These are phyloP conservation scores for Hibiscus mutabilis DNA, from an alignment of 345 rosid species.

Conservation along the genomic window DNA sequence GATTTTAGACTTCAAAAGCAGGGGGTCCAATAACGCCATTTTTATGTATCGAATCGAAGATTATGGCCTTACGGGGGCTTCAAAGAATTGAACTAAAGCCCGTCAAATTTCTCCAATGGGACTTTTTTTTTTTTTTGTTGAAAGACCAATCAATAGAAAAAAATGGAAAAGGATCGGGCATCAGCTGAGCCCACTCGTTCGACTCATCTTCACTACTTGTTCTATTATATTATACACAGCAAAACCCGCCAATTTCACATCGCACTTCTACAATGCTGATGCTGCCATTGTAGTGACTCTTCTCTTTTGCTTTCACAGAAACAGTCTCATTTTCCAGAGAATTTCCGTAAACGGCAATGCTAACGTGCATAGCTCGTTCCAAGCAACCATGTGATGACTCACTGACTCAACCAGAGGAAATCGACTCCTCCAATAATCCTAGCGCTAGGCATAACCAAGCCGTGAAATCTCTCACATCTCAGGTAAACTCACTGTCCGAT, in stretches of 20 bases:
- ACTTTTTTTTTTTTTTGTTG: too few relatives aligned
- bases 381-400: conserved; percentile 75
- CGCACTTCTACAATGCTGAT: not conserved
- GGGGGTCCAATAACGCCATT: too few relatives aligned
- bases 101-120: not conserved
- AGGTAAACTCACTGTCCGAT: conserved; percentile 32
- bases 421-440: conserved; percentile 28
- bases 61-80: too few relatives aligned
- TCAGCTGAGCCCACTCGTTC: too few relatives aligned
- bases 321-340: not conserved
- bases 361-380: conserved; percentile 91
- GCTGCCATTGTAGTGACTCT: conserved; percentile 18
- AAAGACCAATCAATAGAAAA: too few relatives aligned
- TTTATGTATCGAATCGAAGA: too few relatives aligned
- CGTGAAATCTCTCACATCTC: conserved; percentile 74
- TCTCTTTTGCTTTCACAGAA: not conserved
- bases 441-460: conserved; percentile 31
- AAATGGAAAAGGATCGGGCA: too few relatives aligned
- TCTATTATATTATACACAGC: not conserved
- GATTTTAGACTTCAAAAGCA: too few relatives aligned
- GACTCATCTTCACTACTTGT: not conserved
- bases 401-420: conserved; percentile 43
- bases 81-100: not conserved
- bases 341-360: conserved; percentile 36
- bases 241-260: not conserved